Evolutionary conservation across 2,329 filamentous ascomycete species (phyloP), one percentile per base, ranked within the genome.

Genomic region (Cladosporium sphaerospermum): DNA sequence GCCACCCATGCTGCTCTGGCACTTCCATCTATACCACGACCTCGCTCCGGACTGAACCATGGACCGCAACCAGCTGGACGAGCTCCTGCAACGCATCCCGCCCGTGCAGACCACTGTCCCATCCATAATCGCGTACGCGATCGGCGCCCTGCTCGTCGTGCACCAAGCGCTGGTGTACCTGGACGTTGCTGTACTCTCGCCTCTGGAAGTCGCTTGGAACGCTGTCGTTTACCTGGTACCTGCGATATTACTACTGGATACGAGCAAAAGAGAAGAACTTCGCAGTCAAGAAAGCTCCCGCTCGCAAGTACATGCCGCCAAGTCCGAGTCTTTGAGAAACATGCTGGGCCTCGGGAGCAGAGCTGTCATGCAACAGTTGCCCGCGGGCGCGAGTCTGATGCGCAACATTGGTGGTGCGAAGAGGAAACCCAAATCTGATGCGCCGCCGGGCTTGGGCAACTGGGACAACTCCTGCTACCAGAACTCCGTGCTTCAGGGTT

Each of bases 381-480:
- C 55, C 2, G 44, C 52, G 5, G 68, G 68, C n/a, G 70, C 70
- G 14, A 59, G 69, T 32, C 63, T 72, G 8, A 56, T 66, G 44
- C 55, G 66, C 34, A 54, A 59, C 33, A 54, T 64, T 39, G 64
- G 64, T 36, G 55, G 48, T 18, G 36, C 59, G 23, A 58, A 58
- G 3, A 62, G 59, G 44, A 62, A 53, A n/a, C 46, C 52, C 2
- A 47, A 55, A 14, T 64, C 63, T 9, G 63, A 68, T 53, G 68
- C 65, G 10, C 75, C 75, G 11, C 66, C 75, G 1, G 93, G 93
- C 0, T 73, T 97, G 50, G 89, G 89, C 9, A 99, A 99, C 68
- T 85, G 84, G 73, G 89, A 95, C 73, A 96, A 96, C 67, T 96
- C 90, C 1, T 97, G 93, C 74, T 99, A 95, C 69, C 93, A 97